These are phyloP conservation scores for Gleditsia sinensis DNA, from an alignment of 306 rosid species.

Conservation along the genomic window DNA sequence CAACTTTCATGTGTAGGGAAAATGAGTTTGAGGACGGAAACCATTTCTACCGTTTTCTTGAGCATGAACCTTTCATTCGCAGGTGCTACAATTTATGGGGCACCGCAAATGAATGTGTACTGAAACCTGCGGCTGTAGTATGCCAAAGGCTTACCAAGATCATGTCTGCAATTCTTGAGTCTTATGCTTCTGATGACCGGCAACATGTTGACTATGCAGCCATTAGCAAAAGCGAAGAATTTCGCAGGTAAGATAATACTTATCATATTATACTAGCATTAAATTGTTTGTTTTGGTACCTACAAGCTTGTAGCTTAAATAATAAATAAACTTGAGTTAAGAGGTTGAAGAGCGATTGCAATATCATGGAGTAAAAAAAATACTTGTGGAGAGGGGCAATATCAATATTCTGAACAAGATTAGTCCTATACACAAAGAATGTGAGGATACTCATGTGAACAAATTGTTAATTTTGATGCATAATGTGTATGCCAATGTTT, in stretches of 20 bases:
- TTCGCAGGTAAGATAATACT: slow-evolving; percentile 68
- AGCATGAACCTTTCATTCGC: slow-evolving; percentile 72
- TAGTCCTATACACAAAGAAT: too few relatives aligned
- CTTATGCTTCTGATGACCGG: slow-evolving; percentile 80
- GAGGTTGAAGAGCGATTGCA: too few relatives aligned
- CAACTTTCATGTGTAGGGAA: slow-evolving; percentile 59
- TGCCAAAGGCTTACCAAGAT: slow-evolving; percentile 66
- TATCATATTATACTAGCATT: neutral
- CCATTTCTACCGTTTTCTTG: slow-evolving; percentile 83
- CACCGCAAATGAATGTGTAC: slow-evolving; percentile 59
- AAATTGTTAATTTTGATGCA: slow-evolving; percentile 1
- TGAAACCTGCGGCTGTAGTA: slow-evolving; percentile 65
- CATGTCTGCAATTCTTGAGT: slow-evolving; percentile 90
- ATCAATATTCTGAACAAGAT: too few relatives aligned
- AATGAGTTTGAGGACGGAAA: slow-evolving; percentile 82
- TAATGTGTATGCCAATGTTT: neutral
- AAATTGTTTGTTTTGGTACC: neutral
- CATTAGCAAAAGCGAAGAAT: slow-evolving; percentile 88
- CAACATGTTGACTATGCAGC: slow-evolving; percentile 64
- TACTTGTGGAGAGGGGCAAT: too few relatives aligned
- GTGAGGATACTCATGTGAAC: too few relatives aligned
- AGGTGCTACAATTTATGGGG: slow-evolving; percentile 76
- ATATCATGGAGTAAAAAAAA: too few relatives aligned
- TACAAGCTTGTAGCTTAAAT: too few relatives aligned
- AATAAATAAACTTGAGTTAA: too few relatives aligned